Evolutionary conservation across 1,284 basidiomycete genomes (phyloP).

Genomic region (Coniferiporia sulphurascens): DNA sequence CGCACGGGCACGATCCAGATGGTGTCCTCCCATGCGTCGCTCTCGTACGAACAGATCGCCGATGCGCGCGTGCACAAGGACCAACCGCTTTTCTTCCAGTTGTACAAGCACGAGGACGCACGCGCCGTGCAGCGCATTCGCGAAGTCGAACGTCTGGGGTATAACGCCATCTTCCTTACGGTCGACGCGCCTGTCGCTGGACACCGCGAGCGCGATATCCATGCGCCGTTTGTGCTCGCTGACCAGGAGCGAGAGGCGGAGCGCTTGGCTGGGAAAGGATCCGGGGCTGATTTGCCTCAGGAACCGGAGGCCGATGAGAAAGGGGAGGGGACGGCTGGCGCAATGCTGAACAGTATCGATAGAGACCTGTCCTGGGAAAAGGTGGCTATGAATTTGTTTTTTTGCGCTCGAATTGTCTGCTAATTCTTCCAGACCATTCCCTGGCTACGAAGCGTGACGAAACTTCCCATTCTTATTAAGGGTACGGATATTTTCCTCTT

Average conservation of each 20-base stretch:
- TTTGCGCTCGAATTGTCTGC: slow-evolving; percentile 5
- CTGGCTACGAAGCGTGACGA: slow-evolving; percentile 73
- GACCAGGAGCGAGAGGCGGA: slow-evolving; percentile 45
- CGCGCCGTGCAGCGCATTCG: slow-evolving; percentile 66
- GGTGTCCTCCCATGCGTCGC: slow-evolving; percentile 84
- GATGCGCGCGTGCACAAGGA: slow-evolving; percentile 47
- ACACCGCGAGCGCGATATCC: slow-evolving; percentile 79
- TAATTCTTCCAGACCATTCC: slow-evolving; percentile 52
- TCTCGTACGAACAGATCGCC: slow-evolving; percentile 71
- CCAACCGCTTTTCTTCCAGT: slow-evolving; percentile 79
- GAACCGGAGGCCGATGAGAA: slow-evolving; percentile 34
- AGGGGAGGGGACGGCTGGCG: slow-evolving; percentile 57
- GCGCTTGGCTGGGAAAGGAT: slow-evolving; percentile 20
- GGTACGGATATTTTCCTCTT: slow-evolving; percentile 35
- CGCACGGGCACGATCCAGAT: slow-evolving; percentile 78
- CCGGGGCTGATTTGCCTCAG: slow-evolving; percentile 27
- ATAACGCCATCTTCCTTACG: slow-evolving; percentile 86
- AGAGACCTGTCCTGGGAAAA: slow-evolving; percentile 70
- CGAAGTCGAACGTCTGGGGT: slow-evolving; percentile 68
- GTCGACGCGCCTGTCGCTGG: slow-evolving; percentile 87
- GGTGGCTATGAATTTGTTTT: slow-evolving; percentile 28
- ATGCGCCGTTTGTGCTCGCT: slow-evolving; percentile 57
- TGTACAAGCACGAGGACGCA: slow-evolving; percentile 83
- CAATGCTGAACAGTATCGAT: slow-evolving; percentile 58
- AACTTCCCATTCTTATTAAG: slow-evolving; percentile 81